phyloP scores from a whole-genome alignment of 192 early-diverging fungal genomes.

The Glomus cerebriforme region DNA sequence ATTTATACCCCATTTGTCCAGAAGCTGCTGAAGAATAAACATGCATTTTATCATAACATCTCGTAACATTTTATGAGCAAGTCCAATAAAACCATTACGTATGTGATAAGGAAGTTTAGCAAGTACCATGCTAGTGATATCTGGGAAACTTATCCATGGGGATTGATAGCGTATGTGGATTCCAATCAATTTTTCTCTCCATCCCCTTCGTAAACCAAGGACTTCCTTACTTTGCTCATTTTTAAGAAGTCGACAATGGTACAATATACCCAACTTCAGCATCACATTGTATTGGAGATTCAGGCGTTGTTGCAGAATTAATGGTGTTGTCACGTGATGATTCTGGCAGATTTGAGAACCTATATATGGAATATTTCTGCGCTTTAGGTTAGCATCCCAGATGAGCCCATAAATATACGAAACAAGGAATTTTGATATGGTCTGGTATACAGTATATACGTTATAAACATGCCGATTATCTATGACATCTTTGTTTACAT shows the following conservation, averaged over 20 bases:
- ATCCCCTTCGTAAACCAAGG: background rate
- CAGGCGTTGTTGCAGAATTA: background rate
- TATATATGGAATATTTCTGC: background rate
- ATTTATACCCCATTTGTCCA: background rate
- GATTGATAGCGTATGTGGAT: background rate
- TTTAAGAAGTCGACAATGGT: background rate
- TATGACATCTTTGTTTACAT: background rate
- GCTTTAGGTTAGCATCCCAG: background rate
- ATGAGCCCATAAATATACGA: constrained; percentile 19
- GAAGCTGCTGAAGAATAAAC: background rate
- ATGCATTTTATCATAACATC: constrained; percentile 35
- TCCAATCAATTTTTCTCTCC: background rate
- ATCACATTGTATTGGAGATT: constrained; percentile 3
- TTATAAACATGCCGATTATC: constrained; percentile 10
- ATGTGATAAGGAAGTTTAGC: background rate
- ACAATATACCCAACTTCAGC: background rate
- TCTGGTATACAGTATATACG: background rate
- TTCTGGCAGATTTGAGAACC: background rate
- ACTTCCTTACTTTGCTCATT: background rate
- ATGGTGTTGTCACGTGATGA: background rate
- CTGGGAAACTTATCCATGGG: background rate
- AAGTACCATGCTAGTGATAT: background rate
- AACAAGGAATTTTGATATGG: constrained; percentile 3
- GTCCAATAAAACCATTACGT: background rate
- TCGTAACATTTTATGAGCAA: background rate